These are phyloP conservation scores for Nelumbo lutea DNA, from an alignment of 164 flowering plant genomes.

Conservation along the genomic window DNA sequence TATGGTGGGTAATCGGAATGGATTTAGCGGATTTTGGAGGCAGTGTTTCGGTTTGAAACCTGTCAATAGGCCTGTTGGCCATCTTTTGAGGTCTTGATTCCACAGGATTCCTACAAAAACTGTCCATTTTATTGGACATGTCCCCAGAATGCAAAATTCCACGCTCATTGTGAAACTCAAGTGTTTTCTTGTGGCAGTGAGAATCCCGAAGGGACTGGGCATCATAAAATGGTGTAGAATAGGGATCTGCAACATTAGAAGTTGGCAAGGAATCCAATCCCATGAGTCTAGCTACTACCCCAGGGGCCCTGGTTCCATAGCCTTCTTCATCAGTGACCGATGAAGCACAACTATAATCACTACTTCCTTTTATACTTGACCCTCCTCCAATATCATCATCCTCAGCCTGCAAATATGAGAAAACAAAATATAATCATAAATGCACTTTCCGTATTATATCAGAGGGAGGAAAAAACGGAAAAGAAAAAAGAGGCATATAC, in stretches of 20 bases:
- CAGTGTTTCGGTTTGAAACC: slow-evolving; percentile 71
- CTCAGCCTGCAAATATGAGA: slow-evolving; percentile 37
- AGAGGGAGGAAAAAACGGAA: not conserved
- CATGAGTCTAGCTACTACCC: slow-evolving; percentile 95
- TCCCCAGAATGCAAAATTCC: slow-evolving; percentile 29
- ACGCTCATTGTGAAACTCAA: slow-evolving; percentile 31
- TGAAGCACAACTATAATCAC: slow-evolving; percentile 80
- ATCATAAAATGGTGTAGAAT: slow-evolving; percentile 50
- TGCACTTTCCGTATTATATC: not conserved
- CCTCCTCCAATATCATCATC: slow-evolving; percentile 54
- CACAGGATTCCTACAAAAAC: slow-evolving; percentile 20
- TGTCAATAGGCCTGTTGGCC: slow-evolving; percentile 47
- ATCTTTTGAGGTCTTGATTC: slow-evolving; percentile 44
- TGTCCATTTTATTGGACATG: slow-evolving; percentile 25
- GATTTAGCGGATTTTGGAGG: slow-evolving; percentile 84
- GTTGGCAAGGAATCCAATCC: slow-evolving; percentile 88
- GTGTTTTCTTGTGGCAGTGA: slow-evolving; percentile 30
- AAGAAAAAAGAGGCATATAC: slow-evolving; percentile 8
- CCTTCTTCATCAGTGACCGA: slow-evolving; percentile 85
- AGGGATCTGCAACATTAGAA: slow-evolving; percentile 41
- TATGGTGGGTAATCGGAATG: slow-evolving; percentile 62
- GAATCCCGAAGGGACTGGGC: slow-evolving; percentile 45
- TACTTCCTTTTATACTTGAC: slow-evolving; percentile 49
- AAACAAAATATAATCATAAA: not conserved
- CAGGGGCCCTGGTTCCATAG: slow-evolving; percentile 58